phyloP scores from a whole-genome alignment of 768 basidiomycete species.

The Lyophyllum semitale region DNA sequence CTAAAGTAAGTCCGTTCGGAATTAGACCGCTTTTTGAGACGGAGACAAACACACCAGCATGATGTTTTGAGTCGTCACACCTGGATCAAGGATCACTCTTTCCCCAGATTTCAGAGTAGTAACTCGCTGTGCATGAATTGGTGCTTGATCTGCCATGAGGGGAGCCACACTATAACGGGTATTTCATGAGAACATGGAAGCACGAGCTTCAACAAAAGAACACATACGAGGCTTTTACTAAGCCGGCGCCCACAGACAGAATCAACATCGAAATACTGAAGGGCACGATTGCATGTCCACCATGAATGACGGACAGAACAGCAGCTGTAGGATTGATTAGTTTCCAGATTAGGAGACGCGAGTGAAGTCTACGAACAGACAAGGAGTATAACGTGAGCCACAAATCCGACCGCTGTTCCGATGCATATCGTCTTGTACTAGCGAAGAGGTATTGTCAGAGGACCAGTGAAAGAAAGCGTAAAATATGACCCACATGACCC shows the following conservation, averaged over 20 bases:
- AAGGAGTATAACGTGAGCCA: conserved; percentile 21
- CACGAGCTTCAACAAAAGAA: background rate
- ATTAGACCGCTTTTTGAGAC: background rate
- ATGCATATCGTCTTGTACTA: conserved; percentile 39
- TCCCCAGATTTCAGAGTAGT: conserved; percentile 13
- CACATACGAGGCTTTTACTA: conserved; percentile 18
- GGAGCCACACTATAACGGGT: conserved; percentile 12
- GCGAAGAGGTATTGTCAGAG: background rate
- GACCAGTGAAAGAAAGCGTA: background rate
- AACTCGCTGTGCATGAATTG: conserved; percentile 9
- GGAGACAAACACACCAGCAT: conserved; percentile 8
- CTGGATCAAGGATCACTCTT: conserved; percentile 18
- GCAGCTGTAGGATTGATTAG: conserved; percentile 1
- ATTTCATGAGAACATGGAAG: background rate
- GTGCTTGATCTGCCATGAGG: conserved; percentile 18
- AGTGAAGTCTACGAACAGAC: conserved; percentile 2
- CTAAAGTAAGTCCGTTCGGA: background rate
- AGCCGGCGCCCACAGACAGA: conserved; percentile 9
- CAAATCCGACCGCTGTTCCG: conserved; percentile 24
- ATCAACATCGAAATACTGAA: conserved; percentile 15
- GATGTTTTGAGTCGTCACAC: conserved; percentile 18
- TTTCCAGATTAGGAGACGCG: background rate
- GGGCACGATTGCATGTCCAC: conserved; percentile 14
- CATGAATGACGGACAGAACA: conserved; percentile 14
- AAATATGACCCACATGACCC: conserved; percentile 26